Base-by-base conservation (phyloP, 345 rosid species). In the Arabis hirsuta region DNA sequence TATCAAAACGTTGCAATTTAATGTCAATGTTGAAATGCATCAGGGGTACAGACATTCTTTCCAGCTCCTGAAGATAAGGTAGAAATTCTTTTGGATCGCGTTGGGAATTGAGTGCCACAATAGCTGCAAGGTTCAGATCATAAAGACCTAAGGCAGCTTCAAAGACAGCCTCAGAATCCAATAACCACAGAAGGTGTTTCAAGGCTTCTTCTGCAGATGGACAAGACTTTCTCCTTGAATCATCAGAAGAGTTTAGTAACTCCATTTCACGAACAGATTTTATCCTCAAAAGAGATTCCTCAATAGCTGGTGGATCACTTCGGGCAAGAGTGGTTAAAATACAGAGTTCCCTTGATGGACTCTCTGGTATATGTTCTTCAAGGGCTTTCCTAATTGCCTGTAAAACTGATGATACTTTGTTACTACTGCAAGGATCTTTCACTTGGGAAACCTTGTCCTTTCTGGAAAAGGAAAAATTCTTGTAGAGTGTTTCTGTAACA, bases 71-170 rank as follows among this genome's bases (percentile, higher is more conserved):
- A 55, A 95, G 97, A 79, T 84, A 91, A 69, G 99, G 99, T 79
- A 91, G 91, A 82, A 95, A 91, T 65, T 95, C 99, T 85, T 95
- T 95, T 16, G 99, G 99, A 69, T 95, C 99, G 52, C 83, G 85
- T 46, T 95, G 96, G 73, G 99, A 90, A 78, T 95, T 91, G 77
- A 91, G 80, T 59, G 99, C 98, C 81, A 95, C 99, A 50, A 95
- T 90, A 76, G 99, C 99, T 76, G 96, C 90, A 79, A 95, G 97
- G 83, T 90, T 86, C 84, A 95, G 79, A 84, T 91, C 98, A 64
- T 91, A 91, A 72, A 91, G 96, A 52, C 99, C 99, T 55, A 95
- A 77, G 70, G 99, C 97, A 77, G 99, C 89, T 82, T 90, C 91
- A 81, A 83, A 95, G 62, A 95, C 89, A 43, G 92, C 98, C 64